Evolutionary conservation across 2,329 filamentous ascomycete genomes (phyloP).

Genomic region (Hypoxylon sp.): DNA sequence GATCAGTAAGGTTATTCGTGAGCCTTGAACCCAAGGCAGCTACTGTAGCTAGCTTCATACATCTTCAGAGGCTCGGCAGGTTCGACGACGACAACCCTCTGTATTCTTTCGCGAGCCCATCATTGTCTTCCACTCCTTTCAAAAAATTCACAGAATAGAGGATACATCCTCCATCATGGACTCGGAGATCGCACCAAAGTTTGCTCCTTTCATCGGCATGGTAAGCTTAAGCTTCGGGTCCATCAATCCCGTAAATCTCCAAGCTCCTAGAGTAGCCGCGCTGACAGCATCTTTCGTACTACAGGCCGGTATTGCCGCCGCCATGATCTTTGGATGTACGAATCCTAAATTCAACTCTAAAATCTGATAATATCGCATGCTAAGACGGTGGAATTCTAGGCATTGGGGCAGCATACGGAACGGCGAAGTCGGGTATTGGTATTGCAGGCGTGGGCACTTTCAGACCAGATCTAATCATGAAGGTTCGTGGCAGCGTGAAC

Average conservation of each 20-base stretch:
- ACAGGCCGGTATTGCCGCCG: conserved; percentile 82
- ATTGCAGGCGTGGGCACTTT: conserved; percentile 90
- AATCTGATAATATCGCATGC: conserved; percentile 29
- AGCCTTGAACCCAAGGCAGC: conserved; percentile 27
- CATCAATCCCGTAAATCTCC: conserved; percentile 12
- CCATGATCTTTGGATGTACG: conserved; percentile 89
- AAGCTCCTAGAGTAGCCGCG: conserved; percentile 5
- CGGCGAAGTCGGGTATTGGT: conserved; percentile 89
- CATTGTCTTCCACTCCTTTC: conserved; percentile 1
- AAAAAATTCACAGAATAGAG: neutral
- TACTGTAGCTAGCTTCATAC: conserved; percentile 30
- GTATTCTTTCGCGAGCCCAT: conserved; percentile 17
- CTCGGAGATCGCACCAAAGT: conserved; percentile 79
- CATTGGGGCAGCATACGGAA: conserved; percentile 86
- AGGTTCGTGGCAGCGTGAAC: conserved; percentile 66
- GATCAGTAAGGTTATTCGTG: conserved; percentile 29
- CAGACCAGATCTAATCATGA: conserved; percentile 91
- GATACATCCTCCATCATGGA: conserved; percentile 60
- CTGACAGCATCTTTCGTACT: conserved; percentile 36
- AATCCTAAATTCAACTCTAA: conserved; percentile 34
- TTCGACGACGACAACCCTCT: conserved; percentile 33
- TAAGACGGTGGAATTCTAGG: conserved; percentile 58
- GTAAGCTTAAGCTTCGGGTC: conserved; percentile 67
- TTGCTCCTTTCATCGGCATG: conserved; percentile 91
- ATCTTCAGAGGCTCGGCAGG: conserved; percentile 33